Evolutionary conservation across 2,329 filamentous ascomycete genomes (phyloP).

Genomic region (Xylariomycetidae sp.): DNA sequence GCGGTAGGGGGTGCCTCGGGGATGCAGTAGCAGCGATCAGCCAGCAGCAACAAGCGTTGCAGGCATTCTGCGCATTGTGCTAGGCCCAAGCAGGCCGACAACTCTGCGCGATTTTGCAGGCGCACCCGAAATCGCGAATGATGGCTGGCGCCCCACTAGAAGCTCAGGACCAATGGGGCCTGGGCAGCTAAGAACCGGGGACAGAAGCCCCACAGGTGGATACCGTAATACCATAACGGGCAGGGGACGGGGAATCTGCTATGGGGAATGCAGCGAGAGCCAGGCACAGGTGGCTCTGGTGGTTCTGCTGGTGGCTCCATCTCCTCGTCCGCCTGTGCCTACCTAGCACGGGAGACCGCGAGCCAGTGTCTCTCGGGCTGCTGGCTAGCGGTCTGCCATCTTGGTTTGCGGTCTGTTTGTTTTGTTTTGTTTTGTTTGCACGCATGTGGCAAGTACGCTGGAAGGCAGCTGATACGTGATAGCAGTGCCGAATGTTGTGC

Average conservation of each 20-base stretch:
- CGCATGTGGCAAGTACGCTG: too few relatives aligned
- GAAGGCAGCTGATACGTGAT: too few relatives aligned
- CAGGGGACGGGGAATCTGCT: conserved; percentile 17
- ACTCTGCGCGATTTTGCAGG: conserved; percentile 28
- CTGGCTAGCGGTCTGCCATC: too few relatives aligned
- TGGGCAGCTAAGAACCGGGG: conserved; percentile 6
- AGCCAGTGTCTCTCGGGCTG: too few relatives aligned
- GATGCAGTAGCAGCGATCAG: too few relatives aligned
- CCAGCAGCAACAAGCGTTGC: too few relatives aligned
- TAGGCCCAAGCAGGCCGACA: background rate
- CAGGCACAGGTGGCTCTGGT: background rate
- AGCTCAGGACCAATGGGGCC: background rate
- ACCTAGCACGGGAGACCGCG: too few relatives aligned
- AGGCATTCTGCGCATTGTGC: conserved; percentile 13
- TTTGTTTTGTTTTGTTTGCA: too few relatives aligned
- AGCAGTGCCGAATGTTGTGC: too few relatives aligned
- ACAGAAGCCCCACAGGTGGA: conserved; percentile 21
- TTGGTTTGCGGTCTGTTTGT: conserved; percentile 4
- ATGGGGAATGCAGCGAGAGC: conserved; percentile 18
- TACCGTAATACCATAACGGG: conserved; percentile 21
- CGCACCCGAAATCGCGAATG: too few relatives aligned
- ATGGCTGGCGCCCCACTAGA: too few relatives aligned
- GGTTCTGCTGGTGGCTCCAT: background rate
- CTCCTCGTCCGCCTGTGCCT: too few relatives aligned
- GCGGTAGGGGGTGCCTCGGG: conserved; percentile 13